Evolutionary conservation across 768 basidiomycete species (phyloP), one percentile per base, ranked within the genome.

Genomic region (Suillus placidus): DNA sequence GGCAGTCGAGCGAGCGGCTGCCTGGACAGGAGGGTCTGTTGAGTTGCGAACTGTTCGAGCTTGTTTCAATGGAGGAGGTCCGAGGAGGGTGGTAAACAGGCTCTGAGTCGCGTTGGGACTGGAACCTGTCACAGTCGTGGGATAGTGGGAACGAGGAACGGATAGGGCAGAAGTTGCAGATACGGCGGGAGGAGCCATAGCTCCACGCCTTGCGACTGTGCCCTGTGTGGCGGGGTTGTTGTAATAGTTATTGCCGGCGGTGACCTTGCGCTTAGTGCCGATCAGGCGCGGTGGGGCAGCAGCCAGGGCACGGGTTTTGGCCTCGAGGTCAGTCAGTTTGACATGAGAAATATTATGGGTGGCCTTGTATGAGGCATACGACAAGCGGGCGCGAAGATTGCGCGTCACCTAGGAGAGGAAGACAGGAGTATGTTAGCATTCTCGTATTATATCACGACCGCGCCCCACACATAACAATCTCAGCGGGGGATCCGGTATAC

Each of bases 351-450:
- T 78, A 74, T 92, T 90, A 76, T 92, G 85, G 16, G 84, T 83
- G 6, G 93, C 91, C 79, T 94, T 94, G 84, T 90, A 93, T 2
- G 90, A 89, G 30, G 93, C 93, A 77, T 93, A 92, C 0, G 91
- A 85, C 61, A 95, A 85, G 69, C 92, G 89, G 71, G 92, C 84
- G 67, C 93, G 88, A 64, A 95, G 84, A 62, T 85, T 88, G 74
- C 91, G 90, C 72, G 92, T 91, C 38, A 94, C 87, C 93, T 94
- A 80, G 65, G 67, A 58, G 60, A 64, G 67, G 45, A 73, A 73
- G 67, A 73, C 72, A 79, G 69, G 71, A 76, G 69, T 68, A 60
- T 12, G 70, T 77, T 30, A 77, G 78, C 5, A 38, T 56, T 23
- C 18, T 57, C 30, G 38, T 54, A 42, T 47, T 52, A 65, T 40